Conservation (phyloP, 73 alveolate genomes). For the Durusdinium trenchii region DNA sequence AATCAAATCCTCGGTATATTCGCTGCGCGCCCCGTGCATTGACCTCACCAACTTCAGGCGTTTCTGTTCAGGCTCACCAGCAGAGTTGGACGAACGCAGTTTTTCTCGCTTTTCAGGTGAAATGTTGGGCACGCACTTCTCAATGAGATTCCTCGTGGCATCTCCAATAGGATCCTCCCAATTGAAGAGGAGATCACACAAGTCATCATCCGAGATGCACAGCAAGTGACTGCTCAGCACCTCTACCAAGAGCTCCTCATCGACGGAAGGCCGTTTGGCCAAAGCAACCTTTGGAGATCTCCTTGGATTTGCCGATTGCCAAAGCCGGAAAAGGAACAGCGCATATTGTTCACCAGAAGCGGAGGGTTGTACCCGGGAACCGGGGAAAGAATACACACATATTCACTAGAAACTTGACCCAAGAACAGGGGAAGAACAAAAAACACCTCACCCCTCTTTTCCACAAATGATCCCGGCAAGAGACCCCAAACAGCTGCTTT, state of each 20-base stretch:
- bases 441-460: too few species aligned
- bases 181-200: background rate
- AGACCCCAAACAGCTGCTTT: background rate
- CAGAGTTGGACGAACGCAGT: too few species aligned
- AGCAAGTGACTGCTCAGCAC: background rate
- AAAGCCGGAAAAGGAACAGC: too few species aligned
- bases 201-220: background rate
- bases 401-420: too few species aligned
- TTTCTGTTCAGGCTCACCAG: background rate
- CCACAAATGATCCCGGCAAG: too few species aligned
- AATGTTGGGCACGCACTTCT: background rate
- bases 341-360: too few species aligned
- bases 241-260: background rate
- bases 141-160: background rate
- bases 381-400: too few species aligned
- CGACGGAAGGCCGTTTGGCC: background rate
- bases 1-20: too few species aligned
- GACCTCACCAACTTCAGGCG: background rate
- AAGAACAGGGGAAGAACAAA: too few species aligned
- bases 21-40: too few species aligned
- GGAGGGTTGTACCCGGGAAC: too few species aligned
- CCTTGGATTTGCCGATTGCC: too few species aligned
- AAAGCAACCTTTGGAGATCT: background rate
- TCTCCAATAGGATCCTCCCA: background rate
- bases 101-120: background rate